phyloP scores from a whole-genome alignment of 371 early-diverging fungal genomes.

The Fennellomyces sp. region DNA sequence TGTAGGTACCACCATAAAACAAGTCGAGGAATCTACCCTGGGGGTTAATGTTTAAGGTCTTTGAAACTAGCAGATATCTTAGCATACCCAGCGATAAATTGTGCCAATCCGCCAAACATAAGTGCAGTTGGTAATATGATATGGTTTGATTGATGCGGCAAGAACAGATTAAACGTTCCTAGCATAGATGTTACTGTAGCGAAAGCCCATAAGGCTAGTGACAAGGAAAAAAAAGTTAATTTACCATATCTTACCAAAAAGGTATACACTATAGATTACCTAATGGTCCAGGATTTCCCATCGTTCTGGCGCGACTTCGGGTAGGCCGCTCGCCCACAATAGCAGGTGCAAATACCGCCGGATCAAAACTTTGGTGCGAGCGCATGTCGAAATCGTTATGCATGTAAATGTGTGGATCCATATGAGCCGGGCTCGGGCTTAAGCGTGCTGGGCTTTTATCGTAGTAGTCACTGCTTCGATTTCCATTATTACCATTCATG shows the following conservation, averaged over 20 bases:
- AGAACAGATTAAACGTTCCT: conserved; percentile 16
- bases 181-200: conserved; percentile 23
- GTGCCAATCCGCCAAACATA: conserved; percentile 32
- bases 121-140: conserved; percentile 25
- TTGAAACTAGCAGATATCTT: no score
- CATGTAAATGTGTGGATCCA: background rate
- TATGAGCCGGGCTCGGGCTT: background rate
- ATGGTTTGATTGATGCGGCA: conserved; percentile 18
- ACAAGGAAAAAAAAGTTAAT: background rate
- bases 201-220: conserved; percentile 29
- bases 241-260: background rate
- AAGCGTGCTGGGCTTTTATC: background rate
- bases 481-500: background rate
- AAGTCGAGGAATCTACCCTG: conserved; percentile 22
- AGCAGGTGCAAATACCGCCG: background rate
- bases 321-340: background rate
- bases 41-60: background rate
- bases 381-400: background rate
- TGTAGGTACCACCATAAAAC: conserved; percentile 23
- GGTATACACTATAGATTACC: background rate
- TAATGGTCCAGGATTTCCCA: conserved; percentile 9
- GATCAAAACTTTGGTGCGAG: conserved; percentile 2
- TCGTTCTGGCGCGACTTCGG: background rate
- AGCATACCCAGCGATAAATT: conserved; percentile 27
- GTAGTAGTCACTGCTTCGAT: background rate